Evolutionary conservation across 176 grass and related monocot genomes (phyloP).

Genomic region (Metroxylon sagu): DNA sequence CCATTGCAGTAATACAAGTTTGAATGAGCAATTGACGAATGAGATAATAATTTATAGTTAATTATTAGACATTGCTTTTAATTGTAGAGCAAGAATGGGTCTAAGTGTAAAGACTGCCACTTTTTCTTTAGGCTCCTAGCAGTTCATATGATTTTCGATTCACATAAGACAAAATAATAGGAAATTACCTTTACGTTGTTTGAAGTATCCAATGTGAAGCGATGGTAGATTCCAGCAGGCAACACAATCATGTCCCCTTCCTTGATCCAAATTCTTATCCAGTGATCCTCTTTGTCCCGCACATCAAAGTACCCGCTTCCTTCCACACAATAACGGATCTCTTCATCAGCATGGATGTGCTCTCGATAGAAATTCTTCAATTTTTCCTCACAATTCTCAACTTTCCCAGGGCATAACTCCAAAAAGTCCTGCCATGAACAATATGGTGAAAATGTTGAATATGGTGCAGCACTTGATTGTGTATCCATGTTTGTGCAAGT

Average conservation of each 20-base stretch:
- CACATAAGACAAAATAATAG: too few species aligned
- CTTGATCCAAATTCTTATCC: conserved; percentile 85
- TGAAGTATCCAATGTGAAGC: conserved; percentile 55
- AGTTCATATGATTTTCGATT: too few species aligned
- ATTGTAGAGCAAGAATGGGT: too few species aligned
- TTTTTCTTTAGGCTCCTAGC: too few species aligned
- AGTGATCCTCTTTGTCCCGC: conserved; percentile 68
- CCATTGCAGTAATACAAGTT: too few species aligned
- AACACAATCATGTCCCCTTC: conserved; percentile 85
- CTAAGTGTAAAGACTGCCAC: too few species aligned
- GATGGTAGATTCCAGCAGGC: conserved; percentile 84
- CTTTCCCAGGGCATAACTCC: conserved; percentile 69
- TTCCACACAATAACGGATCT: conserved; percentile 92
- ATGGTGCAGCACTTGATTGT: background rate
- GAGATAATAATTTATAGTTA: too few species aligned
- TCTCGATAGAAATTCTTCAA: conserved; percentile 74
- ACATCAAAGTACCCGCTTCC: conserved; percentile 87
- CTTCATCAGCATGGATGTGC: conserved; percentile 88
- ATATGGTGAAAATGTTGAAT: background rate
- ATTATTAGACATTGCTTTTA: too few species aligned
- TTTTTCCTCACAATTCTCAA: conserved; percentile 95
- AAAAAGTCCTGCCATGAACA: conserved; percentile 51
- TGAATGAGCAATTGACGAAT: too few species aligned
- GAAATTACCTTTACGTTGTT: conserved; percentile 68
- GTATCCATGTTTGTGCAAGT: too few species aligned